Base-by-base conservation (phyloP, 1,284 basidiomycete genomes). In the Rhodotorula glutinis region DNA sequence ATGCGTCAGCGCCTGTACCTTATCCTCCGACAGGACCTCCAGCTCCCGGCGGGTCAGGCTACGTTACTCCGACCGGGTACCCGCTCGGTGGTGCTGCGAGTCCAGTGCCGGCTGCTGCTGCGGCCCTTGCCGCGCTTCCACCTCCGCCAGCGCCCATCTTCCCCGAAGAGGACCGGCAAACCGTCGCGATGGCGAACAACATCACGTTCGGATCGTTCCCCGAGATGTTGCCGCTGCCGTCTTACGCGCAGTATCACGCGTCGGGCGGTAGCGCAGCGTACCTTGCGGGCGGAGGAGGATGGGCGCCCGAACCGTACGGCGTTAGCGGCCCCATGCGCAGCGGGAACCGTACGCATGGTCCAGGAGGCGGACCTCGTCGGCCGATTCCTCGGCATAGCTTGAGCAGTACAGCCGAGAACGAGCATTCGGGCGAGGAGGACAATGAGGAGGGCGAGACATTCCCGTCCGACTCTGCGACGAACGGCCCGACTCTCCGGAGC, bases 201-300 rank as follows among this genome's bases (percentile, higher is more conserved):
- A 69, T 73, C 53, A 66, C 66, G 19, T 73, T 73, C 47, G 72
- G 72, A 25, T 66, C 62, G 51, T 73, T 73, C 53, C 72, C 69
- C 30, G 60, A 65, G 43, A 53, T 65, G 23, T 25, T 67, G 21
- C 68, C 55, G 2, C 52, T 65, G 0, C 62, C 62, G 8, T 38
- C 55, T 9, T 66, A 65, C 62, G 63, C 65, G 53, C 65, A 59
- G 47, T 67, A 70, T 43, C 60, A 65, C 44, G 67, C 64, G 4
- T 52, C 40, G 4, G 64, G 67, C 25, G 63, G 63, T 9, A 68
- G 66, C 46, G 59, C 62, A 11, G 66, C 66, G 19, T 68, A 68
- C 58, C 47, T 68, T 25, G 56, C 62, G 8, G 62, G 66, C 3
- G 57, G 33, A 1, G 66, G 66, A 5, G 66, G 66, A 0, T 68